Evolutionary conservation across 2,329 filamentous ascomycete species (phyloP).

Genomic region (Macrophomina tecta): DNA sequence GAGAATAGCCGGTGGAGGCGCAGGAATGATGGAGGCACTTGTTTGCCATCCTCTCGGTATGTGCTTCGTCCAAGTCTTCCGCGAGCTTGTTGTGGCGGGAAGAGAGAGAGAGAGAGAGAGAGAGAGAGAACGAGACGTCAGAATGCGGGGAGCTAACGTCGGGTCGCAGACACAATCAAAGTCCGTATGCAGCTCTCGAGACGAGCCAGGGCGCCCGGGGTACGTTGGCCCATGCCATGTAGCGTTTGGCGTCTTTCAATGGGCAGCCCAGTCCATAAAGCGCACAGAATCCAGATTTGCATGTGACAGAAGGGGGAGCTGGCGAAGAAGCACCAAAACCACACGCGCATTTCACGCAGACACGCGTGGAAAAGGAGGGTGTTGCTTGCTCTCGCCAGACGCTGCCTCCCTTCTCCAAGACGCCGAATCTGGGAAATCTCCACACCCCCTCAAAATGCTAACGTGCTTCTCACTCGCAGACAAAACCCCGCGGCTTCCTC

Average conservation of each 20-base stretch:
- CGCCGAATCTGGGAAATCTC: too few species aligned
- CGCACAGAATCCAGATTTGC: neutral
- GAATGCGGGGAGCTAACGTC: constrained; percentile 32
- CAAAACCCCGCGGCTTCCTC: constrained; percentile 84
- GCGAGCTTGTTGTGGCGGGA: neutral
- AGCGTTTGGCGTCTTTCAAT: neutral
- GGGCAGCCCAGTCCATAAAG: neutral
- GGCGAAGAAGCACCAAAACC: too few species aligned
- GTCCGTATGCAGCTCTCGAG: constrained; percentile 98
- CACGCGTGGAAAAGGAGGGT: too few species aligned
- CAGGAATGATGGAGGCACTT: constrained; percentile 99
- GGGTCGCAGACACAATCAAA: constrained; percentile 87
- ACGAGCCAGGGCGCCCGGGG: constrained; percentile 80
- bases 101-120: neutral
- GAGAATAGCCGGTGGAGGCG: constrained; percentile 82
- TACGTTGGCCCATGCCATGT: constrained; percentile 47
- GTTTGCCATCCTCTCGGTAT: constrained; percentile 91
- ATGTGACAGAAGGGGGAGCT: too few species aligned
- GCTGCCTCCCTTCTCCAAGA: too few species aligned
- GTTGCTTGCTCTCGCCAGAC: too few species aligned
- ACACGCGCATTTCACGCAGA: too few species aligned
- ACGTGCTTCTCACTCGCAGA: constrained; percentile 42
- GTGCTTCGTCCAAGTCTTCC: constrained; percentile 32
- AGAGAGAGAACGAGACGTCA: too few species aligned
- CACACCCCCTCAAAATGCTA: neutral